Evolutionary conservation across 257 asterid genomes (phyloP), one percentile per base, ranked within the genome.

Genomic region (Ligustrum vulgare): DNA sequence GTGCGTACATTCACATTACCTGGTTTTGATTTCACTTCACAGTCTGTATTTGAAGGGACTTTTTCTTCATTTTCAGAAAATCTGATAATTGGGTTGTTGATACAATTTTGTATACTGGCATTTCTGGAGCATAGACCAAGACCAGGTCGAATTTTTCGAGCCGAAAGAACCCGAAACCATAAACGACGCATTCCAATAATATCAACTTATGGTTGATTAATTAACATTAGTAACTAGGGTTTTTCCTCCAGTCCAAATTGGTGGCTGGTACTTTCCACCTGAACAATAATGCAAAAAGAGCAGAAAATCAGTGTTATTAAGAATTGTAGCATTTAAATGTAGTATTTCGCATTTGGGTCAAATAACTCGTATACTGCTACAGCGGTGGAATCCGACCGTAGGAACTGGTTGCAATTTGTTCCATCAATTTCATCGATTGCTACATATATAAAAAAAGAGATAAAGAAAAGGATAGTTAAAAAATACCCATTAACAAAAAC

Each of bases 111-210:
- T 23, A 67, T 13, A 28, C 76, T 2, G 56, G 77, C 51, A 41
- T 43, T 79, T 58, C 75, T 79, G 23, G 84, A 82, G 58, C 82
- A 74, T 0, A 83, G 43, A 72, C 73, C 70, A 76, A 78, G 36
- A 60, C 79, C 68, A 56, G 49, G 67, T 32, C 79, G 75, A 64
- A 79, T 68, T 73, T 79, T 82, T 74, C 83, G 75, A 78, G 84
- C 84, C 13, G 84, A 81, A 28, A 82, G 45, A 70, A 79, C 77
- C 63, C 83, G 85, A 78, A 82, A 71, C 89, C 83, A 80, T 78
- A 84, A 78, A 12, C 39, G 76, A 79, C 65, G 49, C 93, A 90
- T 90, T 63, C 82, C 82, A 74, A 79, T 28, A 65, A 23, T 43
- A 75, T 56, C 73, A 77, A 31, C 47, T 71, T 77, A 37, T 18